Evolutionary conservation across 805 yeast species (phyloP).

Genomic region (Metschnikowia sp.): DNA sequence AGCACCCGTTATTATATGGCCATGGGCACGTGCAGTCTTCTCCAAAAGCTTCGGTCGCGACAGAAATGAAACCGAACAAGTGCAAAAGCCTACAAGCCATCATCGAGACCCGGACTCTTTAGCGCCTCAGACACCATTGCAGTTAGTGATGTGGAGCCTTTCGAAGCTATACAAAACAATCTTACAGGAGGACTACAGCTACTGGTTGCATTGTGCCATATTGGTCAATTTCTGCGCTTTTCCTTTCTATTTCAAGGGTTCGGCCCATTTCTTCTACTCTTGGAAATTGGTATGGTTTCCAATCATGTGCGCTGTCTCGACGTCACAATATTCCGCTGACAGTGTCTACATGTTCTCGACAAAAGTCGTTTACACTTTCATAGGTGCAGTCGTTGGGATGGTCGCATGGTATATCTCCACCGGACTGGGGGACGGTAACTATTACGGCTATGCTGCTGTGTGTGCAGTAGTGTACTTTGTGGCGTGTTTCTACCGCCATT

Average conservation of each 20-base stretch:
- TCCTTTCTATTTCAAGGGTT: conserved; percentile 26
- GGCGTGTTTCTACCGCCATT: conserved; percentile 28
- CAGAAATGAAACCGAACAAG: conserved; percentile 1
- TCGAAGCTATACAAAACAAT: conserved; percentile 18
- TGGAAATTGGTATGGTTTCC: conserved; percentile 30
- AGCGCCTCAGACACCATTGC: conserved; percentile 23
- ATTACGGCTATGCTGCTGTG: conserved; percentile 30
- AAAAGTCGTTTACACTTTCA: conserved; percentile 25
- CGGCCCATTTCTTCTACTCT: conserved; percentile 28
- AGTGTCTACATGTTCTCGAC: conserved; percentile 25
- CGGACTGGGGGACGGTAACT: conserved; percentile 31
- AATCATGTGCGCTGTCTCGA: conserved; percentile 29
- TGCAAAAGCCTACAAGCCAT: not conserved
- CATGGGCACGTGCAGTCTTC: conserved; percentile 5
- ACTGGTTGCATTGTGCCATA: conserved; percentile 27
- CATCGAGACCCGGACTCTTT: conserved; percentile 29
- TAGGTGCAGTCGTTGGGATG: conserved; percentile 29
- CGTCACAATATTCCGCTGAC: conserved; percentile 29
- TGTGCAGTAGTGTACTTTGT: conserved; percentile 24
- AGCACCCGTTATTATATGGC: conserved; percentile 17
- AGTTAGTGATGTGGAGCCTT: conserved; percentile 17
- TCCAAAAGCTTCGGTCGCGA: not conserved
- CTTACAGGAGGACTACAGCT: conserved; percentile 24
- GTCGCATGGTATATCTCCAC: conserved; percentile 34
- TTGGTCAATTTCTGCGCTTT: conserved; percentile 22